phyloP scores from a whole-genome alignment of 129 eudicot species.

The Pittosporum tobira region DNA sequence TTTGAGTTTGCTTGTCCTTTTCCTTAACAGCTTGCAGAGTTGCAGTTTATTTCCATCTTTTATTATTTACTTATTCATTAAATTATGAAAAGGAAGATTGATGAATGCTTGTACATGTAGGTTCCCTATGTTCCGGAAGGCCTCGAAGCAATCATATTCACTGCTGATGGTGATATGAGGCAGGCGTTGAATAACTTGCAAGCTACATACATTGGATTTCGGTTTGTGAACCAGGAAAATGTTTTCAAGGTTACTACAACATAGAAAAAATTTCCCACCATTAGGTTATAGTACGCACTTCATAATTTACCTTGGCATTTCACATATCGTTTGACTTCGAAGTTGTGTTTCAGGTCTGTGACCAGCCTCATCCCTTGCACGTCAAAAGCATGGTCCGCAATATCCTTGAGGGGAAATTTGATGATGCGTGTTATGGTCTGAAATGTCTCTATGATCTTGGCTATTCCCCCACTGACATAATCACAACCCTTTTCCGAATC shows the following conservation, averaged over 20 bases:
- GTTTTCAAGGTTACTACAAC: conserved; percentile 72
- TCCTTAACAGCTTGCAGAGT: neutral
- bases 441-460: conserved; percentile 93
- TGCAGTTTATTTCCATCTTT: neutral
- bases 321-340: neutral
- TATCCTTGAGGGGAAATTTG: conserved; percentile 81
- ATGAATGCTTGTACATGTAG: conserved; percentile 21
- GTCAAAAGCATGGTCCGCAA: conserved; percentile 91
- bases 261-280: neutral
- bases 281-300: neutral
- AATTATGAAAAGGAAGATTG: neutral
- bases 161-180: conserved; percentile 99
- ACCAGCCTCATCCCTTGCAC: conserved; percentile 97
- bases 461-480: conserved; percentile 97
- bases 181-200: conserved; percentile 91
- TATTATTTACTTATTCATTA: too few species aligned
- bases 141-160: conserved; percentile 85
- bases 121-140: conserved; percentile 88
- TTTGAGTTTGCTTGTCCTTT: too few species aligned
- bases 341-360: conserved; percentile 61
- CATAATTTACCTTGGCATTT: neutral
- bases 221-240: conserved; percentile 90
- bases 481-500: conserved; percentile 89
- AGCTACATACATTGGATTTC: conserved; percentile 92
- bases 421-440: conserved; percentile 86